phyloP scores from a whole-genome alignment of 2,329 filamentous ascomycete species.

The Fusarium oxysporum region DNA sequence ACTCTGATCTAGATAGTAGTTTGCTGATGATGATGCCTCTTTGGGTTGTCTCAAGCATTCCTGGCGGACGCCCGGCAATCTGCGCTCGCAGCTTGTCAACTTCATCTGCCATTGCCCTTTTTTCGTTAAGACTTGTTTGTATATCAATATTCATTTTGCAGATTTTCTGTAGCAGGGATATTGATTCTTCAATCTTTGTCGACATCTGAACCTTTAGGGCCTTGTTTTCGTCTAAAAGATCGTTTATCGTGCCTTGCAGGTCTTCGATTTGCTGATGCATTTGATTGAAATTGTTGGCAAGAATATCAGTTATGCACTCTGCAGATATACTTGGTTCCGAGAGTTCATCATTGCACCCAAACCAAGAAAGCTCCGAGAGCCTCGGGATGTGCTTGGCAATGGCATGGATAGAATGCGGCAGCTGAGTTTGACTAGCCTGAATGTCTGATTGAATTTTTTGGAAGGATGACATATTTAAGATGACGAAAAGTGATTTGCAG shows the following conservation, averaged over 20 bases:
- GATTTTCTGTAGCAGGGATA: background rate
- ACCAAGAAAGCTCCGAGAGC: too few relatives aligned
- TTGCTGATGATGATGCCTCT: background rate
- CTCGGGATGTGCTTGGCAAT: background rate
- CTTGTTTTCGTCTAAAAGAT: background rate
- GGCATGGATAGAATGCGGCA: background rate
- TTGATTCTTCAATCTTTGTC: background rate
- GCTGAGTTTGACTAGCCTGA: background rate
- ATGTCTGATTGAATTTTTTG: background rate
- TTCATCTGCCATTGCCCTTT: background rate
- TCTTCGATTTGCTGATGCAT: background rate
- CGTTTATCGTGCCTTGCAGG: background rate
- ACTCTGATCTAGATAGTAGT: background rate
- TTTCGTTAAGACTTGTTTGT: background rate
- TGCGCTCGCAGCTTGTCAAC: background rate
- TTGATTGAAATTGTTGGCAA: background rate
- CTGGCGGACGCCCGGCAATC: background rate
- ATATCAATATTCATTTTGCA: background rate
- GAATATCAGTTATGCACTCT: accelerated
- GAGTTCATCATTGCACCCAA: background rate
- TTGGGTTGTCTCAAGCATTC: background rate
- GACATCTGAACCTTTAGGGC: background rate
- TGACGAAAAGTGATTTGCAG: accelerated
- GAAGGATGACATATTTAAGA: background rate
- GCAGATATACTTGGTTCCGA: background rate